Conservation (phyloP, 768 basidiomycete genomes). For the Trametes cinnabarina region DNA sequence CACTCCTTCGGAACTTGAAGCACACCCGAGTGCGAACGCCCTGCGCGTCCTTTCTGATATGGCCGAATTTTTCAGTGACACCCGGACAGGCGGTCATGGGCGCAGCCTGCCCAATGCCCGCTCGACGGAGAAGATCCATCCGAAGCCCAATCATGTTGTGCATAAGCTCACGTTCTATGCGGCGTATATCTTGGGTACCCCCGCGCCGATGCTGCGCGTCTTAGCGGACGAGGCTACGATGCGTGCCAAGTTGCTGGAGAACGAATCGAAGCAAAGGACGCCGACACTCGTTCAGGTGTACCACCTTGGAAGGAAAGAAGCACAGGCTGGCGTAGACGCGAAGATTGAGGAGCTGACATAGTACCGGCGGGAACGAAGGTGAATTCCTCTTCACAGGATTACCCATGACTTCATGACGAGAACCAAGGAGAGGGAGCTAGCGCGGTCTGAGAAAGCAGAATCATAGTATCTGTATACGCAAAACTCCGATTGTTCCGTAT, state of each 20-base stretch:
- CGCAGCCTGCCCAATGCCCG: not conserved
- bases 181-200: conserved; percentile 54
- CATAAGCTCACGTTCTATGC: conserved; percentile 73
- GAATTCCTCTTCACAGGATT: too few relatives aligned
- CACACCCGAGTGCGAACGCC: conserved; percentile 40
- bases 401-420: too few relatives aligned
- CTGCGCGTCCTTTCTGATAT: conserved; percentile 60
- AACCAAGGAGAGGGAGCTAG: too few relatives aligned
- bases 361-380: too few relatives aligned
- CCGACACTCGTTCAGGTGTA: not conserved
- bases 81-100: not conserved
- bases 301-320: not conserved
- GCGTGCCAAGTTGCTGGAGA: conserved; percentile 28
- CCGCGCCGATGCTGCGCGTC: conserved; percentile 38
- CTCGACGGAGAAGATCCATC: not conserved
- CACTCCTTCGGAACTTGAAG: conserved; percentile 26
- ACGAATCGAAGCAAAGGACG: conserved; percentile 19
- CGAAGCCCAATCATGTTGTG: conserved; percentile 35
- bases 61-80: conserved; percentile 37
- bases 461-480: too few relatives aligned
- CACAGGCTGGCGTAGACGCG: not conserved
- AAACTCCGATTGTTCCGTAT: too few relatives aligned
- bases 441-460: too few relatives aligned
- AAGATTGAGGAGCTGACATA: conserved; percentile 10
- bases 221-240: conserved; percentile 43